Percentiles rank a stretch among this genome's conserved stretches.
phyloP scores from a whole-genome alignment of 129 eudicot species.

The Daucus carota region DNA sequence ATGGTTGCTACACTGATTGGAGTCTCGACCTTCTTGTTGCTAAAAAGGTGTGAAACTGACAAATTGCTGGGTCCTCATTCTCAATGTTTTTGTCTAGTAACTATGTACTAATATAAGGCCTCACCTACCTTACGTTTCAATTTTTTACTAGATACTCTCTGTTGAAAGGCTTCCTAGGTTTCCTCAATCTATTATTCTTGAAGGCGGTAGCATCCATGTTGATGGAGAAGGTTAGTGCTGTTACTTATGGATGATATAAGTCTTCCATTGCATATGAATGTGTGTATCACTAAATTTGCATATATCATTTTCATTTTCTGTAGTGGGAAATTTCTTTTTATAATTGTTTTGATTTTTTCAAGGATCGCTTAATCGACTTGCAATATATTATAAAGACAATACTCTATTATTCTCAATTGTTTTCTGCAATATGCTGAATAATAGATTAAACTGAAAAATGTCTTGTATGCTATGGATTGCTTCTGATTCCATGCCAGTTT shows the following conservation, averaged over 20 bases:
- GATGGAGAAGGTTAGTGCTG: slow-evolving; percentile 79
- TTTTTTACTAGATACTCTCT: slow-evolving; percentile 46
- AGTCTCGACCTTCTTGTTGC: slow-evolving; percentile 82
- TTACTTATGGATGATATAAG: neutral
- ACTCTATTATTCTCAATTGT: neutral
- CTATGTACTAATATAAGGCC: too few relatives aligned
- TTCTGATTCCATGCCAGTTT: neutral
- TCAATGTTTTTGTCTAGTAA: slow-evolving; percentile 5
- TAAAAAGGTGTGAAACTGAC: slow-evolving; percentile 49
- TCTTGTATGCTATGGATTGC: neutral
- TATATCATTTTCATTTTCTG: neutral
- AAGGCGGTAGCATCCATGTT: slow-evolving; percentile 98
- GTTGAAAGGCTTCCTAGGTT: slow-evolving; percentile 66
- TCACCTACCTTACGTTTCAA: neutral
- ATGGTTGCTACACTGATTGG: slow-evolving; percentile 88
- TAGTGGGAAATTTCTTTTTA: neutral
- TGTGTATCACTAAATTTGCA: neutral
- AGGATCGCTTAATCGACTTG: neutral
- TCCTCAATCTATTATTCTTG: slow-evolving; percentile 78
- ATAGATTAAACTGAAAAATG: neutral
- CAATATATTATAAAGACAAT: neutral
- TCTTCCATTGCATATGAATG: too few relatives aligned
- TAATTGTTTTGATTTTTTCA: too few relatives aligned
- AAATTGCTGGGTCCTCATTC: neutral
- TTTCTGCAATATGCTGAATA: neutral